Percentiles rank a stretch among this genome's conserved stretches.
Conservation (phyloP, 306 rosid species). For the Vigna unguiculata region DNA sequence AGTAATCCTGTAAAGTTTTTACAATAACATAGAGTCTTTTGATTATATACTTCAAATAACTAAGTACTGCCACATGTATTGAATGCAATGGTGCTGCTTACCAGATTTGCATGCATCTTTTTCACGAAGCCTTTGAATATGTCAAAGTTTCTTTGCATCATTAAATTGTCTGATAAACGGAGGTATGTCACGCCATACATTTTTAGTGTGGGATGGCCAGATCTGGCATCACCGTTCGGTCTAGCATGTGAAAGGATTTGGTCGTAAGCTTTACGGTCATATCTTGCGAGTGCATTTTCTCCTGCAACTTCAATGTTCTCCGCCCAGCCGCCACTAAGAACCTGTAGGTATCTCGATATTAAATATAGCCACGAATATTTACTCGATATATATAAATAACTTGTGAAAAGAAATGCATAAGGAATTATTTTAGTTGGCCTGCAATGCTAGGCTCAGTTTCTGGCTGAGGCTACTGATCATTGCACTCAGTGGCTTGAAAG, state of each 20-base stretch:
- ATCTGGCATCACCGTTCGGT: constrained; percentile 67
- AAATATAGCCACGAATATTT: too few species aligned
- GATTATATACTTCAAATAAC: background rate
- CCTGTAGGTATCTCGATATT: too few species aligned
- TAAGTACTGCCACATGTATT: too few species aligned
- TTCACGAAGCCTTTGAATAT: constrained; percentile 75
- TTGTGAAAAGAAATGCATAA: too few species aligned
- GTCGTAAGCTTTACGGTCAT: constrained; percentile 62
- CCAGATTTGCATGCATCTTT: constrained; percentile 91
- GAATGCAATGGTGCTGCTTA: constrained; percentile 37
- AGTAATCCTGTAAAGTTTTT: constrained; percentile 57
- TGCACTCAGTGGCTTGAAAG: too few species aligned
- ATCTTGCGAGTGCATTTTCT: constrained; percentile 88
- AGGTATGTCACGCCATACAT: constrained; percentile 82
- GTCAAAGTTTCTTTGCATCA: constrained; percentile 53
- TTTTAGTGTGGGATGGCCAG: constrained; percentile 61
- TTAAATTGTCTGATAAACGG: constrained; percentile 61
- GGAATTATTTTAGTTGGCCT: too few species aligned
- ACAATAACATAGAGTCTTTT: background rate
- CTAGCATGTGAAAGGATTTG: constrained; percentile 83
- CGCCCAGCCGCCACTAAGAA: constrained; percentile 72
- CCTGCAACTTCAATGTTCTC: constrained; percentile 88
- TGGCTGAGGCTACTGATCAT: too few species aligned
- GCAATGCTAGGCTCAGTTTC: too few species aligned
- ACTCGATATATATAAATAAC: too few species aligned